Evolutionary conservation across 805 yeast species (phyloP).

Genomic region (Ogataea dorogensis): DNA sequence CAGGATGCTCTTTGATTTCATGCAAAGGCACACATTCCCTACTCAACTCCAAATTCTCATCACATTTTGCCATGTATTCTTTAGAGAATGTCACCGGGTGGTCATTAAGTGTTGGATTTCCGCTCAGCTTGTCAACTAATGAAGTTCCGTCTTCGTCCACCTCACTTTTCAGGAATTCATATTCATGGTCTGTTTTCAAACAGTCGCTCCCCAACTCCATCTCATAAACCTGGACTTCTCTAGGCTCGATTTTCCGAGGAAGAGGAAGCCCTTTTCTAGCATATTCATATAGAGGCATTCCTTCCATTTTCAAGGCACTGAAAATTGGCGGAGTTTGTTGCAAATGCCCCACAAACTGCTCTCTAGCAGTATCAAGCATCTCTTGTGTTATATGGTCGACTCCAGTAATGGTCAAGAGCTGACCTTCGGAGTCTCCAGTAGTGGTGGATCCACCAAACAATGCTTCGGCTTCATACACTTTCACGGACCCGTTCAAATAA

Average conservation of each 20-base stretch:
- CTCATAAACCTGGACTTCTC: slow-evolving; percentile 63
- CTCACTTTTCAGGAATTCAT: slow-evolving; percentile 42
- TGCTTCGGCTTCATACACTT: slow-evolving; percentile 81
- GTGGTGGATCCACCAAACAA: slow-evolving; percentile 88
- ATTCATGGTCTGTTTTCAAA: slow-evolving; percentile 55
- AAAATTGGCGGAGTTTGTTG: slow-evolving; percentile 93
- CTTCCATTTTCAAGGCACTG: slow-evolving; percentile 92
- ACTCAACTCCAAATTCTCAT: slow-evolving; percentile 33
- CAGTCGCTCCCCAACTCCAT: slow-evolving; percentile 55
- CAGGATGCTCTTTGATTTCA: slow-evolving; percentile 38
- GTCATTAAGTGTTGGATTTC: slow-evolving; percentile 58
- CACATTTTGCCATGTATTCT: slow-evolving; percentile 48
- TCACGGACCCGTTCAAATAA: slow-evolving; percentile 71
- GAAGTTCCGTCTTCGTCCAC: slow-evolving; percentile 49
- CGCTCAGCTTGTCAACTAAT: slow-evolving; percentile 35
- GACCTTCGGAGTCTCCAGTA: slow-evolving; percentile 92
- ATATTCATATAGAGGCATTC: slow-evolving; percentile 90
- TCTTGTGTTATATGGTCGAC: slow-evolving; percentile 57
- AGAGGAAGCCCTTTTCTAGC: slow-evolving; percentile 85
- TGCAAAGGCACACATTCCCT: slow-evolving; percentile 42
- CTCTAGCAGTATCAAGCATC: slow-evolving; percentile 46
- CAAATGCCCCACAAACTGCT: slow-evolving; percentile 74
- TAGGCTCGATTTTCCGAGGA: slow-evolving; percentile 76
- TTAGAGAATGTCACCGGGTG: slow-evolving; percentile 60
- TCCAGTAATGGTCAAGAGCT: slow-evolving; percentile 58